Evolutionary conservation across 2,329 filamentous ascomycete genomes (phyloP), one percentile per base, ranked within the genome.

Genomic region (Aspergillus melleus): DNA sequence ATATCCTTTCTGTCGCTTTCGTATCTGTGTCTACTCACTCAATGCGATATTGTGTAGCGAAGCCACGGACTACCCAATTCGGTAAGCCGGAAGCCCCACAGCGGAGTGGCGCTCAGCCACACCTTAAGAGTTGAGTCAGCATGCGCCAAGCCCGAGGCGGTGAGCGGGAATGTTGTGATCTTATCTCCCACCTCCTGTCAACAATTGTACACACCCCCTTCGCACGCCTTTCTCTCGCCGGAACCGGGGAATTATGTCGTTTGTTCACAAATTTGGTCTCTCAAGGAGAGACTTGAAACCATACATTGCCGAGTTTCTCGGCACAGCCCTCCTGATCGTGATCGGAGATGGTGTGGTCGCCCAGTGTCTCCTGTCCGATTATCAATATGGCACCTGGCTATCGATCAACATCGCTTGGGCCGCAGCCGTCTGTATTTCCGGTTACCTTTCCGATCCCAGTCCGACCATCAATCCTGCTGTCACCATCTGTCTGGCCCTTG

Each of bases 381-480:
- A 72, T 57, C 65, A 67, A 19, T 73, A 73, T 53, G 71, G 71
- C 56, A 73, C 71, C 55, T 73, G 71, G 71, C 36, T 74, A 11
- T 74, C 72, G 20, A 74, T 74, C 59, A 74, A 74, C 58, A 54
- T 74, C 5, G 69, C 71, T 32, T 73, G 71, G 71, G 71, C 71
- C 2, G 55, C 68, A 11, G 71, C 71, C 0, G 71, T 73, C 30
- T 67, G 62, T 49, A 61, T 73, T 8, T 68, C 71, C 2, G 61
- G 69, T 57, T 73, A 72, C 54, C 36, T 72, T 2, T 58, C 64
- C 29, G 64, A 72, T 44, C 70, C 70, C 19, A 66, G 70, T 44
- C 70, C 70, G 6, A 57, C 64, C 12, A 72, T 70, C 52, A 72
- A 73, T 39, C 70, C 70, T 0, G 69, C 69, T 8, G 64, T 66